Evolutionary conservation across 371 early-diverging fungal species (phyloP).

Genomic region (Mortierella sp.): DNA sequence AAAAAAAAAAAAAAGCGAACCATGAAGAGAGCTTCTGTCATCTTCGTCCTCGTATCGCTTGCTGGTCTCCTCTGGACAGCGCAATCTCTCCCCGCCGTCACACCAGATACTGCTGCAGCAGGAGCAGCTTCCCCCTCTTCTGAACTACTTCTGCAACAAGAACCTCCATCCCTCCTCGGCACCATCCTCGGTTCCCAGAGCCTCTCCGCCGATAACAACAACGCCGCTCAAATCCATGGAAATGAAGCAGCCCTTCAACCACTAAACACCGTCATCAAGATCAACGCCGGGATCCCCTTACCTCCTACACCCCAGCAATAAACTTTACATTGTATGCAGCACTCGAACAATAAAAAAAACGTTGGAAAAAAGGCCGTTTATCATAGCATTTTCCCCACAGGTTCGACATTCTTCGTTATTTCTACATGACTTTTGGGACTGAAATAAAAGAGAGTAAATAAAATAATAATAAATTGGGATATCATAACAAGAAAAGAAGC

Average conservation of each 20-base stretch:
- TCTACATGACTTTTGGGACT: background rate
- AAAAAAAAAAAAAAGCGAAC: too few relatives aligned
- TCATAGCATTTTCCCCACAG: background rate
- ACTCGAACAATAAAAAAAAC: background rate
- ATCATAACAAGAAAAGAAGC: background rate
- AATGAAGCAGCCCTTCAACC: background rate
- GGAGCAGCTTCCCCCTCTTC: background rate
- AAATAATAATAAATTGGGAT: background rate
- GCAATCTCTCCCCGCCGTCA: background rate
- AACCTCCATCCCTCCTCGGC: background rate
- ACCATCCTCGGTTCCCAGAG: background rate
- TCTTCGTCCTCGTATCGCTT: background rate
- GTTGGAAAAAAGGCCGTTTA: background rate
- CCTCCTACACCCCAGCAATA: background rate
- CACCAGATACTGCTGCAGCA: background rate
- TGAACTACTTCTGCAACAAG: background rate
- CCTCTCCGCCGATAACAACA: background rate
- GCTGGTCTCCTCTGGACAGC: background rate
- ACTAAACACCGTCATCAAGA: background rate
- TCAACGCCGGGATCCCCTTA: background rate
- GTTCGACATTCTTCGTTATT: background rate
- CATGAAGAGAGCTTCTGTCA: background rate
- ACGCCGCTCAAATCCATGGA: background rate
- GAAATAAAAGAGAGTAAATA: background rate
- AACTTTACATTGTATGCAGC: background rate